Base-by-base conservation (phyloP, 1,284 basidiomycete genomes). In the Marasmius fiardii region DNA sequence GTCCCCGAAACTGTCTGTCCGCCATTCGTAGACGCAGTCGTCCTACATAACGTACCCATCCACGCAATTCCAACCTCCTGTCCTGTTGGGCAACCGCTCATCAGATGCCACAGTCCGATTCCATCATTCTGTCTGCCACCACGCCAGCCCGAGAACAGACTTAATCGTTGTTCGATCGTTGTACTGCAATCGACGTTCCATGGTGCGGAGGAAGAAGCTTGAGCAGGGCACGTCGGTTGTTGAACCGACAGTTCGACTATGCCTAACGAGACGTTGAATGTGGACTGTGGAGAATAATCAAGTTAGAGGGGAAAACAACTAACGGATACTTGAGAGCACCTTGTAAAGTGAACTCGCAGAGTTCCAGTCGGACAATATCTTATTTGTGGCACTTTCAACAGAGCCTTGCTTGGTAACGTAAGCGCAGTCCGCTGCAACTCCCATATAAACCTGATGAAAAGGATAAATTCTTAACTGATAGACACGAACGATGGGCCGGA, bases 21-120 rank as follows among this genome's bases (percentile, higher is more conserved):
- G 2, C 73, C 65, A 54, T 68, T 75, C 3, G 78, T 77, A 14
- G 75, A 71, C 2, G 86, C 68, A 0, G 68, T 71, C 55, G 82
- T 77, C 62, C 85, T 81, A 67, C 89, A 86, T 53, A 93, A 67
- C 23, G 90, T 91, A n/a, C 82, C 89, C 1, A 94, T 80, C 93
- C 93, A 96, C 2, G 93, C 93, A 54, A 95, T 93, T 35, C 93
- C 93, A 51, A 95, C 90, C 73, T 95, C 92, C 10, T 83, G 81
- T 41, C 90, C 90, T 5, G 89, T 89, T 14, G 88, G 84, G 70
- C 93, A 93, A n/a, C 88, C 88, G 60, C 88, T 93, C 86, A 95
- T 89, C 12, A 97, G 75, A 73, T 95, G 93, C 91, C 93, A 95
- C 23, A 97, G 76, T 1, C 93, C 94, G 16, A 82, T 82, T 33